These are phyloP conservation scores for Erucastrum elatum DNA, from an alignment of 345 rosid genomes.

Conservation along the genomic window DNA sequence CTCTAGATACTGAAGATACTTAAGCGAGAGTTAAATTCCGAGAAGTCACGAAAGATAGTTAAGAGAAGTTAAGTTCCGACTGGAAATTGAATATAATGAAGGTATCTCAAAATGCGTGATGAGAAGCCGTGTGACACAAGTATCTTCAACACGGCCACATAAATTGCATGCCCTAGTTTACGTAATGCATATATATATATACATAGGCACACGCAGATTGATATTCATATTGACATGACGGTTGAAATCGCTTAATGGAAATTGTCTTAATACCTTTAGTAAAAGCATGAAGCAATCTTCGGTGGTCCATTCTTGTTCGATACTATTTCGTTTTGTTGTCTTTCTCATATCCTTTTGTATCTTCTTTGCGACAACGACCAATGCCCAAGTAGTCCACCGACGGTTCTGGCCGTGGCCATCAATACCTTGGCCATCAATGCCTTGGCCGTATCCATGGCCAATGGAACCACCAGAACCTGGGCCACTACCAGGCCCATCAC, in stretches of 20 bases:
- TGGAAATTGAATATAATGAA: conserved; percentile 25
- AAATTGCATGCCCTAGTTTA: conserved; percentile 27
- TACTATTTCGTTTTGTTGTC: conserved; percentile 16
- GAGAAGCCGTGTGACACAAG: conserved; percentile 22
- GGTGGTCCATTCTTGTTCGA: conserved; percentile 14
- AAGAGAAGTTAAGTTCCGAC: conserved; percentile 7
- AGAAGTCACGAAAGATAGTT: conserved; percentile 4
- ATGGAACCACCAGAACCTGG: conserved; percentile 18
- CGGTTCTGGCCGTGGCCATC: conserved; percentile 37
- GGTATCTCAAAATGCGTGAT: conserved; percentile 30
- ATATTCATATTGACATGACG: conserved; percentile 5
- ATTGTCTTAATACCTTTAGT: conserved; percentile 5
- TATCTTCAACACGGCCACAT: conserved; percentile 26
- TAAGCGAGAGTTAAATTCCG: not conserved
- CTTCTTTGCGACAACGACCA: conserved; percentile 14
- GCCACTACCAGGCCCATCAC: conserved; percentile 24
- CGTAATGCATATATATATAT: conserved; percentile 31
- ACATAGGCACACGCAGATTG: not conserved
- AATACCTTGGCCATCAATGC: conserved; percentile 7
- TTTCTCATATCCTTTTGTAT: conserved; percentile 15
- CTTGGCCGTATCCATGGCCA: conserved; percentile 31
- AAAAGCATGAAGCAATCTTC: conserved; percentile 31
- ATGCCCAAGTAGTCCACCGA: conserved; percentile 30
- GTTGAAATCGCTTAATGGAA: conserved; percentile 12
- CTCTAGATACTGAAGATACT: not conserved